phyloP scores from a whole-genome alignment of 495 filamentous ascomycete genomes.

The Penicillium paxilli region DNA sequence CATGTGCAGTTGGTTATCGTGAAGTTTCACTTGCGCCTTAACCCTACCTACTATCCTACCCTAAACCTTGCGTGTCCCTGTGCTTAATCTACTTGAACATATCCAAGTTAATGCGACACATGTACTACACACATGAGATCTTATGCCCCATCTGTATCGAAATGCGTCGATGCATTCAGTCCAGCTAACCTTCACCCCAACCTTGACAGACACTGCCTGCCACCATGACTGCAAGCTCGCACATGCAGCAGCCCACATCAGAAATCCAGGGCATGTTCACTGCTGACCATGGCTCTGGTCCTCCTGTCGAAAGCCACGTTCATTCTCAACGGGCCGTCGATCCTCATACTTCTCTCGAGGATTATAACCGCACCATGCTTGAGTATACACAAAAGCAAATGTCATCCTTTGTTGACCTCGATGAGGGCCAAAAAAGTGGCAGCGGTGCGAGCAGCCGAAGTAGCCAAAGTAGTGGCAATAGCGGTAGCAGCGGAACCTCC shows the following conservation, averaged over 20 bases:
- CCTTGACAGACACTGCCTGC: conserved; percentile 8
- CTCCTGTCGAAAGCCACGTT: conserved; percentile 17
- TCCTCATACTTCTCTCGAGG: conserved; percentile 37
- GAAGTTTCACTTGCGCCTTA: not conserved
- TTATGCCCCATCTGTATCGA: not conserved
- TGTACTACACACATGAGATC: not conserved
- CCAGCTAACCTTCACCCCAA: not conserved
- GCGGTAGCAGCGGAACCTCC: conserved; percentile 29
- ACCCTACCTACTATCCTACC: not conserved
- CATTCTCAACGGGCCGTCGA: conserved; percentile 23
- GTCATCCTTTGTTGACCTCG: conserved; percentile 36
- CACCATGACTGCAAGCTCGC: conserved; percentile 26
- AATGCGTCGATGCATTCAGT: not conserved
- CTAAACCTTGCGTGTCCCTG: not conserved
- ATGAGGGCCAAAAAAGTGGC: conserved; percentile 17
- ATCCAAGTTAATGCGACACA: no score
- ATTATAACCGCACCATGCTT: conserved; percentile 49
- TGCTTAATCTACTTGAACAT: no score
- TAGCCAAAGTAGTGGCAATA: conserved; percentile 35
- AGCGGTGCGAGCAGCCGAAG: conserved; percentile 27
- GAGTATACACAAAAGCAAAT: conserved; percentile 48
- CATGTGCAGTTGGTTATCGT: not conserved
- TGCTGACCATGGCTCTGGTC: conserved; percentile 18
- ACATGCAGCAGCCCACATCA: conserved; percentile 21
- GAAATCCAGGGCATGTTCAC: conserved; percentile 22